These are phyloP conservation scores for Scleroderma citrinum DNA, from an alignment of 768 basidiomycete species.

Conservation along the genomic window DNA sequence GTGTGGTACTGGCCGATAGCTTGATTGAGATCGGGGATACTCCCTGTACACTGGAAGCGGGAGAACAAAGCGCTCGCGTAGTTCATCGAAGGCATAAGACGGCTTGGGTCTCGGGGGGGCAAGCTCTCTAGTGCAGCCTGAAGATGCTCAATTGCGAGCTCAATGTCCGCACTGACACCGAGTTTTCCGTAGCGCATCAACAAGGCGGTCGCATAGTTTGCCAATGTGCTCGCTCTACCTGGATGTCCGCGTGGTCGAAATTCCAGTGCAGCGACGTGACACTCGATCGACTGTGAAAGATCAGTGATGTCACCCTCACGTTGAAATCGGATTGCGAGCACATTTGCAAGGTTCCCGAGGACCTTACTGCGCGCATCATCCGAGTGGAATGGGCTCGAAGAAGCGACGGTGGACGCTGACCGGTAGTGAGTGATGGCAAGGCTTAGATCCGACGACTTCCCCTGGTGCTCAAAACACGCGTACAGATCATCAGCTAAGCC, in stretches of 20 bases:
- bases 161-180: slow-evolving; percentile 19
- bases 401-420: slow-evolving; percentile 20
- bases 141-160: slow-evolving; percentile 24
- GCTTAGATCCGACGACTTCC: slow-evolving; percentile 18
- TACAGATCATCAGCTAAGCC: slow-evolving; percentile 21
- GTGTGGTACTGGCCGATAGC: slow-evolving; percentile 20
- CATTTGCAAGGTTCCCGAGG: slow-evolving; percentile 24
- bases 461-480: slow-evolving; percentile 17
- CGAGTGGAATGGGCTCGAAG: slow-evolving; percentile 11
- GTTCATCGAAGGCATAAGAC: slow-evolving; percentile 20
- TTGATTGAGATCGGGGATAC: slow-evolving; percentile 14
- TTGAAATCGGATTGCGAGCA: slow-evolving; percentile 22
- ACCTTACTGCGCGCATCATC: slow-evolving; percentile 20
- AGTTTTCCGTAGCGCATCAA: slow-evolving; percentile 22
- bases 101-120: slow-evolving; percentile 11
- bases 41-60: slow-evolving; percentile 18
- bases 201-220: slow-evolving; percentile 25
- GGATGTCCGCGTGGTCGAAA: slow-evolving; percentile 23
- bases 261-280: slow-evolving; percentile 20
- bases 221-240: slow-evolving; percentile 17
- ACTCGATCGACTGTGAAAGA: slow-evolving; percentile 24
- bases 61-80: slow-evolving; percentile 25
- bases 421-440: slow-evolving; percentile 23
- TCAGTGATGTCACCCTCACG: slow-evolving; percentile 21
- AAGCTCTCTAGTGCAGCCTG: slow-evolving; percentile 15